Evolutionary conservation across 345 rosid species (phyloP).

Genomic region (Clausena lansium): DNA sequence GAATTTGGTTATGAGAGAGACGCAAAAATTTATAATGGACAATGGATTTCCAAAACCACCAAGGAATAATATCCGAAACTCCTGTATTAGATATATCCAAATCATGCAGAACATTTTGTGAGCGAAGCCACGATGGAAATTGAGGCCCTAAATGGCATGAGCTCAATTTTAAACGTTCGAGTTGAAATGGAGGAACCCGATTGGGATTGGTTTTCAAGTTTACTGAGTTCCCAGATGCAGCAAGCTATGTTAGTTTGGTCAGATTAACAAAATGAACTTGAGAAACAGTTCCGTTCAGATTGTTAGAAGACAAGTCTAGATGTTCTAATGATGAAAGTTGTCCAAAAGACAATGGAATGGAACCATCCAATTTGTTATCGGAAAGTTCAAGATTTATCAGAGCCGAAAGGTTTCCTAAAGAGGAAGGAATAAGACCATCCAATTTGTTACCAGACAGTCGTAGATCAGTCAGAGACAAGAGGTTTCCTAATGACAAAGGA

Average conservation of each 20-base stretch:
- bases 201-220: slow-evolving; percentile 12
- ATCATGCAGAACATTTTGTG: neutral
- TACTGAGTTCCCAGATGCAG: slow-evolving; percentile 23
- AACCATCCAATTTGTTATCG: neutral
- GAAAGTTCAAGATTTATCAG: neutral
- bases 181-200: slow-evolving; percentile 35
- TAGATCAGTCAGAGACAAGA: neutral
- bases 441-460: neutral
- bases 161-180: neutral
- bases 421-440: neutral
- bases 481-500: neutral
- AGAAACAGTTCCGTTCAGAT: neutral
- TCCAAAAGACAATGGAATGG: neutral
- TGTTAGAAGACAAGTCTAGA: neutral
- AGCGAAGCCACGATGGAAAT: slow-evolving; percentile 33
- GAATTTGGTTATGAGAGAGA: slow-evolving; percentile 30
- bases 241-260: slow-evolving; percentile 6
- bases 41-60: slow-evolving; percentile 27
- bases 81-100: slow-evolving; percentile 28
- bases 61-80: slow-evolving; percentile 21
- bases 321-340: neutral
- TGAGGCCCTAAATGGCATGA: slow-evolving; percentile 28
- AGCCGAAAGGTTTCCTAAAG: neutral
- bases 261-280: slow-evolving; percentile 29
- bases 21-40: neutral